Evolutionary conservation across 2,329 filamentous ascomycete species (phyloP).

Genomic region (Nemania diffusa): DNA sequence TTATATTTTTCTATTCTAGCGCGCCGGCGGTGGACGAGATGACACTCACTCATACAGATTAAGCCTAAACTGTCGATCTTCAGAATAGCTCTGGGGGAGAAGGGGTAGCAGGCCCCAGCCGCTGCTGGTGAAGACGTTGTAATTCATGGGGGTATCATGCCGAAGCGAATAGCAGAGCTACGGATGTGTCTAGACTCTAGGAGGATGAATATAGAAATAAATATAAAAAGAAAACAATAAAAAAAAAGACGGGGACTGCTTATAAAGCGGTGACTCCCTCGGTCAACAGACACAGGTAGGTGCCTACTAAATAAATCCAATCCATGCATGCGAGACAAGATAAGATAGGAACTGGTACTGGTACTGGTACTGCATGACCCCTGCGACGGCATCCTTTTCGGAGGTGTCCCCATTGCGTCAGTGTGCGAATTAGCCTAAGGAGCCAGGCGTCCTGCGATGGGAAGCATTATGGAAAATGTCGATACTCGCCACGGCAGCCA

Average conservation of each 20-base stretch:
- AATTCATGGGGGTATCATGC: conserved; percentile 51
- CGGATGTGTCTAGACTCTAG: background rate
- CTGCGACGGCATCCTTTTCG: background rate
- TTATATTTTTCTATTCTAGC: background rate
- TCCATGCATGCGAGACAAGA: background rate
- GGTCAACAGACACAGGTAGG: background rate
- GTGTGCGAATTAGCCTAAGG: conserved; percentile 6
- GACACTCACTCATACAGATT: conserved; percentile 27
- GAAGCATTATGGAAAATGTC: background rate
- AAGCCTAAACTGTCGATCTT: conserved; percentile 15
- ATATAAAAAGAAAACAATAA: no score
- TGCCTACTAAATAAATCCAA: background rate
- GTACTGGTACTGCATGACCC: conserved; percentile 1
- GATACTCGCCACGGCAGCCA: background rate
- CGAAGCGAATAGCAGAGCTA: background rate
- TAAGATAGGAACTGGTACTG: background rate
- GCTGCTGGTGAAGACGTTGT: conserved; percentile 49
- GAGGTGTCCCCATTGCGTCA: background rate
- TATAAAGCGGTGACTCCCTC: background rate
- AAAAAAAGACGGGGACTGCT: background rate
- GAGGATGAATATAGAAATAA: no score
- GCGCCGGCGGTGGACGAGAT: background rate
- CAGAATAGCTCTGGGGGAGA: conserved; percentile 43
- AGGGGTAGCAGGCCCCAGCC: conserved; percentile 52
- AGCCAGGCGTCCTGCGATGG: background rate